Conservation (phyloP, 805 yeast genomes). For the Starmerella potacharoeniae region DNA sequence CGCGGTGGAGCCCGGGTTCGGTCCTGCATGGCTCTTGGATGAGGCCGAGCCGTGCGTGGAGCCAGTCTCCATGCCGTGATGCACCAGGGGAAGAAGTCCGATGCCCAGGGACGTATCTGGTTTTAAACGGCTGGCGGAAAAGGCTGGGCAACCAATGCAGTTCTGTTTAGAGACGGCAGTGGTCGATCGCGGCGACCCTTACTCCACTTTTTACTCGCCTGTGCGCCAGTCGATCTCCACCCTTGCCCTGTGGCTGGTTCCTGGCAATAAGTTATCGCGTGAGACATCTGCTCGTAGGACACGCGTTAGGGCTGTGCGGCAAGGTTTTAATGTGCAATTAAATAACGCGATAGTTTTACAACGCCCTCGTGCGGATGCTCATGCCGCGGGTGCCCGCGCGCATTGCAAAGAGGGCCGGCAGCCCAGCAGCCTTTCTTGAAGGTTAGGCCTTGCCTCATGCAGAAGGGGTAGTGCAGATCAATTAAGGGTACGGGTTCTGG, state of each 20-base stretch:
- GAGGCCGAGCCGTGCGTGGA: neutral
- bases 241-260: slow-evolving; percentile 5
- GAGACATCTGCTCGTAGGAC: too few relatives aligned
- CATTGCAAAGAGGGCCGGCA: neutral
- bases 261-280: too few relatives aligned
- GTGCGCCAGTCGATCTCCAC: neutral
- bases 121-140: neutral
- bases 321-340: too few relatives aligned
- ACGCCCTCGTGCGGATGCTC: too few relatives aligned
- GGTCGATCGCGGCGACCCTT: slow-evolving; percentile 1
- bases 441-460: neutral
- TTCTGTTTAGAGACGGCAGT: neutral
- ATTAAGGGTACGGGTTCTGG: neutral
- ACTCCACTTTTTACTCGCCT: slow-evolving; percentile 2
- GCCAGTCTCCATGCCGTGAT: slow-evolving; percentile 5
- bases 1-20: neutral
- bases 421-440: neutral
- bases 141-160: slow-evolving; percentile 1
- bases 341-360: too few relatives aligned
- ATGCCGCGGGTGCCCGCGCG: neutral
- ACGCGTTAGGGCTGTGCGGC: too few relatives aligned
- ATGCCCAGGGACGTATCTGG: neutral
- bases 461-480: neutral
- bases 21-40: slow-evolving; percentile 1
- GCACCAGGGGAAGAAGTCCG: neutral